Evolutionary conservation across 2,329 filamentous ascomycete genomes (phyloP).

Genomic region (Aspergillus texensis): DNA sequence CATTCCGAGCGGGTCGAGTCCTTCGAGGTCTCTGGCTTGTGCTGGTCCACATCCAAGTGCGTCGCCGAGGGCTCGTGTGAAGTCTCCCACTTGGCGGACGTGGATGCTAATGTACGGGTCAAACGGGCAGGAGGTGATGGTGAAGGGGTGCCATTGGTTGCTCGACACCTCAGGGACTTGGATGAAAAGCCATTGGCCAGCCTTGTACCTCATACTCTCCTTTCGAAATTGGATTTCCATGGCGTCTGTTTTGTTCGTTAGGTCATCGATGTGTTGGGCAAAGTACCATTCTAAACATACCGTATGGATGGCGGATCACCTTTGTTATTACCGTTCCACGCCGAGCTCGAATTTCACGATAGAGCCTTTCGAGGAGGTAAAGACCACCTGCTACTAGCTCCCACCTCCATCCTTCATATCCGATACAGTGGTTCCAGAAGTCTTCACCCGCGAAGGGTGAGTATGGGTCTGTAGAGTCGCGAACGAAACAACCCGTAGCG

Average conservation of each 20-base stretch:
- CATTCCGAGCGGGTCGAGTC: conserved; percentile 90
- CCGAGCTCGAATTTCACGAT: conserved; percentile 83
- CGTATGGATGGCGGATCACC: conserved; percentile 93
- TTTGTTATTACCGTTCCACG: conserved; percentile 87
- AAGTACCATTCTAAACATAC: conserved; percentile 50
- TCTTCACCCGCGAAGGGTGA: conserved; percentile 81
- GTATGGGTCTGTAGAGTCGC: conserved; percentile 70
- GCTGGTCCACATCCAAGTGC: conserved; percentile 88
- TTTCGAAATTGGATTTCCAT: conserved; percentile 98
- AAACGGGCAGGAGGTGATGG: conserved; percentile 96
- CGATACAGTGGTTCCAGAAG: conserved; percentile 93
- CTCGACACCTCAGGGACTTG: conserved; percentile 86
- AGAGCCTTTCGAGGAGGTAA: conserved; percentile 85
- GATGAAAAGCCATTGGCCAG: conserved; percentile 96
- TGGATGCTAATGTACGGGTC: conserved; percentile 95
- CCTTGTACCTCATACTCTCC: conserved; percentile 96
- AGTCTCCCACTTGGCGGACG: conserved; percentile 95
- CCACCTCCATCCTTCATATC: conserved; percentile 97
- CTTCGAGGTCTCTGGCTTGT: conserved; percentile 87
- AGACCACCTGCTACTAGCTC: conserved; percentile 83
- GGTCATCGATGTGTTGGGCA: not conserved
- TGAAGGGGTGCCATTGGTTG: conserved; percentile 98
- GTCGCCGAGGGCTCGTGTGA: conserved; percentile 89
- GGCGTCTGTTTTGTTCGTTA: conserved; percentile 63
- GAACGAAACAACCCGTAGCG: conserved; percentile 93